These are phyloP conservation scores for Botrytis pseudocinerea DNA, from an alignment of 2,329 filamentous ascomycete species.

Conservation along the genomic window DNA sequence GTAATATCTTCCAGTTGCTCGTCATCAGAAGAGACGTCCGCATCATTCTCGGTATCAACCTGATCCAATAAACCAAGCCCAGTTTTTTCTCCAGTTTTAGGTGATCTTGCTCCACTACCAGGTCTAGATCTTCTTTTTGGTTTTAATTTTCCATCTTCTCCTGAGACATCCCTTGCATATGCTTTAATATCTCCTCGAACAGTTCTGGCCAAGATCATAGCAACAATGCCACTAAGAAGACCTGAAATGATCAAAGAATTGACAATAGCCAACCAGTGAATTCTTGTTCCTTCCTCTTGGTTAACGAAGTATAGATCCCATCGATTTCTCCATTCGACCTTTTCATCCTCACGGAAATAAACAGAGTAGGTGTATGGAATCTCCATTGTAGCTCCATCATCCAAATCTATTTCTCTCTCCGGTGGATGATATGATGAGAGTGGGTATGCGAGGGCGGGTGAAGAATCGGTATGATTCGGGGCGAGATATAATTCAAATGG, in stretches of 20 bases:
- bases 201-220: constrained; percentile 78
- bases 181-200: constrained; percentile 76
- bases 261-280: constrained; percentile 86
- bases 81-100: constrained; percentile 53
- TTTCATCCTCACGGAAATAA: constrained; percentile 81
- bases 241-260: constrained; percentile 85
- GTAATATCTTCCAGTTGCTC: constrained; percentile 76
- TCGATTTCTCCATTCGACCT: constrained; percentile 77
- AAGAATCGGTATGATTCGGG: constrained; percentile 59
- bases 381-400: constrained; percentile 65
- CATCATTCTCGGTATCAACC: constrained; percentile 53
- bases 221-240: constrained; percentile 73
- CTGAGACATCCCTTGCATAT: constrained; percentile 59
- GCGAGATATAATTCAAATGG: constrained; percentile 69
- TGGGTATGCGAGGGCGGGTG: constrained; percentile 49
- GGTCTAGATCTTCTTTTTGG: constrained; percentile 51
- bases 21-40: constrained; percentile 63
- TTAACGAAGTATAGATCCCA: constrained; percentile 92
- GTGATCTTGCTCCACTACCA: constrained; percentile 45
- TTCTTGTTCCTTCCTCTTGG: constrained; percentile 76
- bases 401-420: constrained; percentile 55
- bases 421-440: constrained; percentile 59
- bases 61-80: constrained; percentile 60
- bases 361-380: constrained; percentile 89
- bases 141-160: constrained; percentile 66